Evolutionary conservation across 148 eudicot species (phyloP).

Genomic region (Rhododendron mucronatum): DNA sequence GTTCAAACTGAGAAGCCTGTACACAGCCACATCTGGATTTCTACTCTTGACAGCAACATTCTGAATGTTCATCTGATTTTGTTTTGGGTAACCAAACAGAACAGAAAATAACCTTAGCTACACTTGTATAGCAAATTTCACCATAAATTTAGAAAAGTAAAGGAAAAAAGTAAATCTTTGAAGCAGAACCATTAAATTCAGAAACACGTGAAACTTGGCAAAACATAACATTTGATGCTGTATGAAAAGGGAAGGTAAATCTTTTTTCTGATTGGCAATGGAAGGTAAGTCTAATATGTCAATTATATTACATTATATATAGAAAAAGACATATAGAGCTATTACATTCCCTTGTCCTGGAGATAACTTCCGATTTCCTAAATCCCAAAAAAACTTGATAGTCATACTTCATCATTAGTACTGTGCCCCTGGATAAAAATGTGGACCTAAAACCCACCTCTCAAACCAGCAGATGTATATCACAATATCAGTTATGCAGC

Average conservation of each 20-base stretch:
- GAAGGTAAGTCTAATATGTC: background rate
- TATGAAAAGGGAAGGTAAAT: constrained; percentile 2
- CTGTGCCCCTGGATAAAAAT: background rate
- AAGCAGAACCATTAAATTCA: background rate
- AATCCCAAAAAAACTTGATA: background rate
- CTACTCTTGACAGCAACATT: constrained; percentile 36
- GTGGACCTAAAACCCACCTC: background rate
- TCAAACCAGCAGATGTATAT: background rate
- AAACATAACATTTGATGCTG: background rate
- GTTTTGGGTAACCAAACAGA: constrained; percentile 7
- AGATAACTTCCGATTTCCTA: background rate
- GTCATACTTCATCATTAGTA: background rate
- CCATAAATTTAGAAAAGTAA: background rate
- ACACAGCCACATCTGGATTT: constrained; percentile 28
- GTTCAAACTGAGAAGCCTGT: constrained; percentile 61
- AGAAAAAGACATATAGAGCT: background rate
- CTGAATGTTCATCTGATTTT: constrained; percentile 47
- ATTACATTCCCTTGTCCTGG: background rate
- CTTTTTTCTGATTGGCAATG: background rate
- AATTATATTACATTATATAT: background rate
- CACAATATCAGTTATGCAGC: background rate
- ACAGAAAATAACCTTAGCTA: background rate
- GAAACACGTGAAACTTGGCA: background rate
- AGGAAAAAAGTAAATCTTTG: background rate
- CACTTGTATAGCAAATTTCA: background rate